These are phyloP conservation scores for Suillus discolor DNA, from an alignment of 768 basidiomycete genomes.

Conservation along the genomic window DNA sequence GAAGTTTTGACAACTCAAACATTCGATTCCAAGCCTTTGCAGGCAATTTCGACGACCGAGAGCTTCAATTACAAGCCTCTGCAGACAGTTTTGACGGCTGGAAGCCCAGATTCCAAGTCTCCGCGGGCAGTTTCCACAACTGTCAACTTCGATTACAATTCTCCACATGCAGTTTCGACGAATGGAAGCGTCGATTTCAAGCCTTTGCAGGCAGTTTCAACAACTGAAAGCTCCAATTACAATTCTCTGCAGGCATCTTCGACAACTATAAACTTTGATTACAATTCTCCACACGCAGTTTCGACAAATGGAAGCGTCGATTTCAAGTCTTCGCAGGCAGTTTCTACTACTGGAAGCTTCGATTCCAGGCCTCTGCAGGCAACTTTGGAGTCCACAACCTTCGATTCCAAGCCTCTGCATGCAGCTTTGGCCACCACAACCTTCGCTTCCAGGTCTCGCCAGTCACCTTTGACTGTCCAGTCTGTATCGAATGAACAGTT, in stretches of 20 bases:
- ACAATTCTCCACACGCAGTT: background rate
- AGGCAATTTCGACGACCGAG: background rate
- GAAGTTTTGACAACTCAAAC: background rate
- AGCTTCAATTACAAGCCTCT: background rate
- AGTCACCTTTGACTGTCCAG: too few relatives aligned
- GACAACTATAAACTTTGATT: fast-evolving
- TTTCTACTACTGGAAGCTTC: background rate
- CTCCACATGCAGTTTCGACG: background rate
- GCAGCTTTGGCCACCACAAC: too few relatives aligned
- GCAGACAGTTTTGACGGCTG: background rate
- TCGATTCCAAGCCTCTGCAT: too few relatives aligned
- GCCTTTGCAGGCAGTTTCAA: too few relatives aligned
- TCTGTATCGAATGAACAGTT: too few relatives aligned
- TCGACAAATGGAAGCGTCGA: background rate
- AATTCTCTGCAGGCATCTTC: background rate
- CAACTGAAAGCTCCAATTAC: too few relatives aligned
- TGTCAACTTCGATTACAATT: background rate
- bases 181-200: too few relatives aligned
- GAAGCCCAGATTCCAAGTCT: background rate
- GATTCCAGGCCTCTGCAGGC: background rate
- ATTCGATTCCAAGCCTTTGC: background rate
- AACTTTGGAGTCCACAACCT: background rate
- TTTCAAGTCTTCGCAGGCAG: background rate
- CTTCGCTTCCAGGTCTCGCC: too few relatives aligned
- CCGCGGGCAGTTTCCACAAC: background rate